A percentile compares a stretch with the other conserved stretches of the same genome.
Evolutionary conservation across 2,329 filamentous ascomycete genomes (phyloP).

Genomic region (Cladosporium cucumerinum): DNA sequence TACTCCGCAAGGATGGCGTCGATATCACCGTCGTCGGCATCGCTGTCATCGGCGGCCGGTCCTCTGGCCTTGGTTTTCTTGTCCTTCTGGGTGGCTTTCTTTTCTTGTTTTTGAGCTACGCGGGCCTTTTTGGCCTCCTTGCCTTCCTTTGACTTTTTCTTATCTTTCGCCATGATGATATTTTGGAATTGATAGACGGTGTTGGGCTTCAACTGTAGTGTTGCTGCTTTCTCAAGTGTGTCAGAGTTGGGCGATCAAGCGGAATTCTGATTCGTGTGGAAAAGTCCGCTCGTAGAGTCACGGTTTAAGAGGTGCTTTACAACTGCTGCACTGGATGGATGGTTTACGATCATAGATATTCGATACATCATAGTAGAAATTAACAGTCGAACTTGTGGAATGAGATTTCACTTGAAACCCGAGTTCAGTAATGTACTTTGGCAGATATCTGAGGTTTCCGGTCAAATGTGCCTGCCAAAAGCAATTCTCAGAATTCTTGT

Average conservation of each 20-base stretch:
- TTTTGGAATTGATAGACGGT: background rate
- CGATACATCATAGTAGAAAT: background rate
- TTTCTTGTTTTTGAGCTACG: constrained; percentile 50
- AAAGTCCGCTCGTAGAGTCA: background rate
- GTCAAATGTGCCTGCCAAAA: too few relatives aligned
- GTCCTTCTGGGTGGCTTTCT: constrained; percentile 69
- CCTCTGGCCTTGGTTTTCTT: constrained; percentile 77
- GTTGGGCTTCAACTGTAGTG: background rate
- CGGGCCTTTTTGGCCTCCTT: constrained; percentile 36
- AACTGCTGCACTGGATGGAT: background rate
- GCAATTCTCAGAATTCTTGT: too few relatives aligned
- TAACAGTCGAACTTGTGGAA: background rate
- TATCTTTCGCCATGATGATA: constrained; percentile 51
- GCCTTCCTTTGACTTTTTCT: constrained; percentile 18
- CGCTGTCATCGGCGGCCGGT: constrained; percentile 68
- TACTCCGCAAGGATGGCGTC: constrained; percentile 93
- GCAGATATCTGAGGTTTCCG: too few relatives aligned
- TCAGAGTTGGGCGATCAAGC: background rate
- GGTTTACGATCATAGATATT: background rate
- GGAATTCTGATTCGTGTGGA: constrained; percentile 4
- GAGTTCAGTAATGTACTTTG: background rate
- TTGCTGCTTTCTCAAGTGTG: background rate
- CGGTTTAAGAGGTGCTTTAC: background rate
- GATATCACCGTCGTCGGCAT: constrained; percentile 87
- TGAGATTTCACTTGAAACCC: background rate